These are phyloP conservation scores for Pachysandra terminalis DNA, from an alignment of 164 flowering plant species.

Conservation along the genomic window DNA sequence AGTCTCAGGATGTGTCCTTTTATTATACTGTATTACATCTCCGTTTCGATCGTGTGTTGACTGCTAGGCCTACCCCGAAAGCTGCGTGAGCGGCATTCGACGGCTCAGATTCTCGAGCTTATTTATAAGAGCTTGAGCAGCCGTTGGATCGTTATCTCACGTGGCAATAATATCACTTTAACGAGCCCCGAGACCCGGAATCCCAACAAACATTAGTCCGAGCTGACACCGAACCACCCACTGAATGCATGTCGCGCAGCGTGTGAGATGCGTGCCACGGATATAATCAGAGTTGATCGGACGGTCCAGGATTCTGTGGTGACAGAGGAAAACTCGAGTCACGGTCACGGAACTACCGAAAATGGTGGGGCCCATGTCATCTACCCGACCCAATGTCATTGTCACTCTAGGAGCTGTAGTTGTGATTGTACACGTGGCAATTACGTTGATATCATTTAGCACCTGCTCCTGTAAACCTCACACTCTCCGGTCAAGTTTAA, in stretches of 20 bases:
- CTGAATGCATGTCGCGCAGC: slow-evolving; percentile 23
- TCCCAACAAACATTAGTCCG: slow-evolving; percentile 23
- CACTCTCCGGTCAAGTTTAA: too few species aligned
- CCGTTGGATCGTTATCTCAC: slow-evolving; percentile 31
- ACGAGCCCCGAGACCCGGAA: background rate
- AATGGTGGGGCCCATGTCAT: slow-evolving; percentile 37
- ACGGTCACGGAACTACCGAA: slow-evolving; percentile 55
- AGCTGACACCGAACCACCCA: slow-evolving; percentile 45
- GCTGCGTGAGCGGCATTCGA: background rate
- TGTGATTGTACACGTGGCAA: slow-evolving; percentile 34
- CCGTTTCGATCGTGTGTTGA: slow-evolving; percentile 3
- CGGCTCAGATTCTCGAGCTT: background rate
- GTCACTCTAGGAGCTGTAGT: slow-evolving; percentile 33
- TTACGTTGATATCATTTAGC: slow-evolving; percentile 27
- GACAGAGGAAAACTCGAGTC: slow-evolving; percentile 26
- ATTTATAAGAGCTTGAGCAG: too few species aligned
- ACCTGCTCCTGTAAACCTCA: slow-evolving; percentile 11
- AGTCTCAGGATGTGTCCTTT: too few species aligned
- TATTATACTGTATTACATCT: too few species aligned
- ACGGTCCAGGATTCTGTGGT: slow-evolving; percentile 23
- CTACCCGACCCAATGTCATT: slow-evolving; percentile 33
- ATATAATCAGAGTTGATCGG: background rate
- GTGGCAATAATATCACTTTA: slow-evolving; percentile 17
- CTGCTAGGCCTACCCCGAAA: slow-evolving; percentile 11
- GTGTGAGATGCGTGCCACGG: slow-evolving; percentile 20